Evolutionary conservation across 106 monocot species (phyloP), one percentile per base, ranked within the genome.

Genomic region (Dioscorea alata): DNA sequence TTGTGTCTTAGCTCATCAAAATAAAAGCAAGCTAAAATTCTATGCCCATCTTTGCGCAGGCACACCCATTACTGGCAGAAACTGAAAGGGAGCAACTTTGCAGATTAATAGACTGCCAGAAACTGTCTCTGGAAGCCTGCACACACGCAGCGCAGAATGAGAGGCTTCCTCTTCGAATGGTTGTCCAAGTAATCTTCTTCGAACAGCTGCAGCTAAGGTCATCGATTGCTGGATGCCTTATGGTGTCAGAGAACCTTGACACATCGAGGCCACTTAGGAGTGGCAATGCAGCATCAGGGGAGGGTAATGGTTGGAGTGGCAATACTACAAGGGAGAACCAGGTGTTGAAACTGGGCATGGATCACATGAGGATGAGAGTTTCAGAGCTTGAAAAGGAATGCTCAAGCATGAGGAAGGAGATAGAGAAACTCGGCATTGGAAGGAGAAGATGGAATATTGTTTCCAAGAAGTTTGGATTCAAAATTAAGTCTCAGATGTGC

Each of bases 121-220:
- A 92, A 64, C 88, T 92, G 21, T 92, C 92, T 4, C 62, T 80
- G 1, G 92, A 85, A 61, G 88, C 88, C 10, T 92, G 92, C 87
- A 83, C 85, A 0, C 92, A 88, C 54, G 88, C 88, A 1, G 92
- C 80, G 0, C 92, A 88, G 71, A 92, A 92, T 57, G 85, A 88
- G 68, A 67, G 88, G 42, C 88, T 92, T 35, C 92, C 92, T 0
- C 80, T 92, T 0, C 78, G 92, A 2, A 67, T 85, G 17, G 58
- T 92, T 0, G 85, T 92, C 51, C 92, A 88, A 50, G 92, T 92
- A 15, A 82, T 92, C 69, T 92, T 92, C 76, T 92, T 85, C 22
- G 92, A 92, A 73, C 92, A 92, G 76, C 78, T 92, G 16, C 92
- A 86, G 65, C 73, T 88, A 50, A 73, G 85, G 22, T 78, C 79